Percentiles rank a stretch among this genome's conserved stretches.
Conservation (phyloP, 768 basidiomycete species). For the Galerina marginata region DNA sequence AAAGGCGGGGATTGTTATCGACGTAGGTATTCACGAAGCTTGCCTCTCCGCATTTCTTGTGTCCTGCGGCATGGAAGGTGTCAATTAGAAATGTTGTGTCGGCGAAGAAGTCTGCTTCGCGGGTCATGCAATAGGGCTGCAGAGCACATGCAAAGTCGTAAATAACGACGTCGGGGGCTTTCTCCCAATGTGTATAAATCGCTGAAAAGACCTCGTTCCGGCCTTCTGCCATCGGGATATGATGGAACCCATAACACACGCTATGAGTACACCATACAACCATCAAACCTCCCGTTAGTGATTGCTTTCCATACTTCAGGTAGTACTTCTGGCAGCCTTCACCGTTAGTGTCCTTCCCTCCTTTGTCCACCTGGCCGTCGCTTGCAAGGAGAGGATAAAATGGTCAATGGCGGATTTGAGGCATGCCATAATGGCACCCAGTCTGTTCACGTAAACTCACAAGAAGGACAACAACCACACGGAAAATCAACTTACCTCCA, state of each 20-base stretch:
- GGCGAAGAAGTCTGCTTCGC: background rate
- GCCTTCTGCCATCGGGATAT: slow-evolving; percentile 37
- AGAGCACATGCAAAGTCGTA: slow-evolving; percentile 19
- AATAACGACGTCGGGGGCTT: slow-evolving; percentile 26
- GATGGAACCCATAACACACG: slow-evolving; percentile 38
- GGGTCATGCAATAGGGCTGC: background rate
- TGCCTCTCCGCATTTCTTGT: slow-evolving; percentile 34
- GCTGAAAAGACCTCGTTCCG: slow-evolving; percentile 44
- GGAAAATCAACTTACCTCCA: slow-evolving; percentile 4
- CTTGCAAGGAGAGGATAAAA: slow-evolving; percentile 28
- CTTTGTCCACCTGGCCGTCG: slow-evolving; percentile 18
- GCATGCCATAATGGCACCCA: slow-evolving; percentile 33
- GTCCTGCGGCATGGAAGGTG: slow-evolving; percentile 34
- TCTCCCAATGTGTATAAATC: slow-evolving; percentile 1
- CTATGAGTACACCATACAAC: slow-evolving; percentile 38
- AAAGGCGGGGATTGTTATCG: slow-evolving; percentile 27
- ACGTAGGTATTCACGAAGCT: slow-evolving; percentile 32
- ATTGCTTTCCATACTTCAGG: slow-evolving; percentile 28
- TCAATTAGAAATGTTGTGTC: slow-evolving; percentile 34
- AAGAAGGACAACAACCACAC: too few relatives aligned
- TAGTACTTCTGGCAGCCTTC: slow-evolving; percentile 34
- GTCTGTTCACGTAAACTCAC: slow-evolving; percentile 15
- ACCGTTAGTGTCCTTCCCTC: slow-evolving; percentile 7
- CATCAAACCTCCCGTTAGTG: slow-evolving; percentile 34
- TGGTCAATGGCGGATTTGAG: slow-evolving; percentile 31